These are phyloP conservation scores for Termitomyces sp. DNA, from an alignment of 768 basidiomycete genomes.

Conservation along the genomic window DNA sequence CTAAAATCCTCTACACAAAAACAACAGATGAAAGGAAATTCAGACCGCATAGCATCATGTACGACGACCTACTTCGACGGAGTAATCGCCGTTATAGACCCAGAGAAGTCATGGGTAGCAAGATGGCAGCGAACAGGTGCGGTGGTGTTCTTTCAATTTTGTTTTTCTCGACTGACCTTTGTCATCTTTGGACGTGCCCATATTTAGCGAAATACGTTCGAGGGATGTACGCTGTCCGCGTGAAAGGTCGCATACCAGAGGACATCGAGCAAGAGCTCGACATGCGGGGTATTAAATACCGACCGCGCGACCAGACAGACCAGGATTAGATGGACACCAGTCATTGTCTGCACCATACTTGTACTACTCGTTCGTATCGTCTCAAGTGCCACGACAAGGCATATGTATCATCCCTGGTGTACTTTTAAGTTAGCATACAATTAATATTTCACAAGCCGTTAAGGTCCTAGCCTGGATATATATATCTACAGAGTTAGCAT, in stretches of 20 bases:
- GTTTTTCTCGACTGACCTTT: background rate
- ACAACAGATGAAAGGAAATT: slow-evolving; percentile 79
- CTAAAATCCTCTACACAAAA: background rate
- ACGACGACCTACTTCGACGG: slow-evolving; percentile 95
- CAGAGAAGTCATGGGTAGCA: slow-evolving; percentile 91
- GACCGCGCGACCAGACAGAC: slow-evolving; percentile 80
- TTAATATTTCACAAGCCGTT: background rate
- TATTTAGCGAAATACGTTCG: slow-evolving; percentile 81
- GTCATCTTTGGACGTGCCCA: background rate
- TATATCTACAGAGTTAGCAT: background rate
- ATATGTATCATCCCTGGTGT: slow-evolving; percentile 6
- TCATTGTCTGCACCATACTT: background rate
- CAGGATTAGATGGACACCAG: slow-evolving; percentile 48
- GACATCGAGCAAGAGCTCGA: slow-evolving; percentile 83
- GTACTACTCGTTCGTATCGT: background rate
- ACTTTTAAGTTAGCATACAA: slow-evolving; percentile 5
- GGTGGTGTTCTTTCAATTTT: slow-evolving; percentile 35
- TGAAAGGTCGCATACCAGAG: slow-evolving; percentile 81
- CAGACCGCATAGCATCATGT: slow-evolving; percentile 79
- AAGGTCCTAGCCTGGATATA: background rate
- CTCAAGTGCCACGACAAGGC: background rate
- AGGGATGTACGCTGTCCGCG: slow-evolving; percentile 92
- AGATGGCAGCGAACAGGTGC: slow-evolving; percentile 92
- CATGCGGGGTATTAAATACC: slow-evolving; percentile 73
- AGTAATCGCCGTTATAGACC: slow-evolving; percentile 80